Percentiles rank a stretch among this genome's conserved stretches.
phyloP scores from a whole-genome alignment of 257 asterid species.

The Nicotiana obtusifolia region DNA sequence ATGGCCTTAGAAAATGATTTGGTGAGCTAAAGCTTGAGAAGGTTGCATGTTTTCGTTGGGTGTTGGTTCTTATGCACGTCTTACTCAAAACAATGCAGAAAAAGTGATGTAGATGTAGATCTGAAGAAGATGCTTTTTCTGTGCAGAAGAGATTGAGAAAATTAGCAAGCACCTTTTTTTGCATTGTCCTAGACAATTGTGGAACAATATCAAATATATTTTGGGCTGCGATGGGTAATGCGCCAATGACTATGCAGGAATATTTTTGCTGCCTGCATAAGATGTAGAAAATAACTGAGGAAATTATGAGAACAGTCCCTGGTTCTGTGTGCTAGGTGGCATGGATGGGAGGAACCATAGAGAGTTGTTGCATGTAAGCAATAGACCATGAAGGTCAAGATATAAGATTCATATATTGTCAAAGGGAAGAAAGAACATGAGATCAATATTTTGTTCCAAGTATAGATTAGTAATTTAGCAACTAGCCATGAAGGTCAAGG shows the following conservation, averaged over 20 bases:
- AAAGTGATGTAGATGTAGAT: not conserved
- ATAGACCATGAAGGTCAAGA: not conserved
- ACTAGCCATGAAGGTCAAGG: not conserved
- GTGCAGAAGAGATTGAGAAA: no score
- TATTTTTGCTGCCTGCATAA: not conserved
- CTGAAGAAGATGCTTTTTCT: no score
- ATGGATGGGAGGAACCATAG: not conserved
- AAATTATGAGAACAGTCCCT: not conserved
- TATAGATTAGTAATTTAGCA: not conserved
- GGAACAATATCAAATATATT: not conserved
- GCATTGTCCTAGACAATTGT: not conserved
- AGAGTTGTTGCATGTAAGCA: conserved; percentile 1
- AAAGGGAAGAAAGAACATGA: not conserved
- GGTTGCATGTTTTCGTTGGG: no score
- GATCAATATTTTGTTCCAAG: not conserved
- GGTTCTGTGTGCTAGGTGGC: not conserved
- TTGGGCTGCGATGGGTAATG: not conserved
- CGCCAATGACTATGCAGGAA: not conserved
- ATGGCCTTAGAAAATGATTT: no score
- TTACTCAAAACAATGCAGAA: not conserved
- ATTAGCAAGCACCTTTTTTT: not conserved
- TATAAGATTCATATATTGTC: not conserved
- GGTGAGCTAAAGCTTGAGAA: no score
- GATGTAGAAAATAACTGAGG: not conserved
- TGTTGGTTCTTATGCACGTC: not conserved